Base-by-base conservation (phyloP, 805 yeast genomes). In the Myxozyma nipponensis region DNA sequence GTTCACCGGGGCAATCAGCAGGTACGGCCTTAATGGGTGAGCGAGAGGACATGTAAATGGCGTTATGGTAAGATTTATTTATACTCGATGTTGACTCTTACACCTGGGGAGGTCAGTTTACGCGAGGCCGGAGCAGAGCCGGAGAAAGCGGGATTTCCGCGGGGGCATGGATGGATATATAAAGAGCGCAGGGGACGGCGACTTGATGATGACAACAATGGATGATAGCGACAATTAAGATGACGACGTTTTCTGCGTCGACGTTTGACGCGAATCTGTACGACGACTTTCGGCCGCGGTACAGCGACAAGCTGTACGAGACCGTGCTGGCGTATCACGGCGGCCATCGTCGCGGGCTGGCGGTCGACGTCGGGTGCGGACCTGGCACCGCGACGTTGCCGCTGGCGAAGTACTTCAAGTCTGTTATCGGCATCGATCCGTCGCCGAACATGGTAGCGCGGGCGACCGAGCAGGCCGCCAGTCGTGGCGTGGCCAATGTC, bases 361-460 rank as follows among this genome's bases (percentile, higher is more conserved):
- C 81, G 2, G 63, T 86, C 10, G 96, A 88, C 67, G 68, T 83
- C 3, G 95, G 93, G 0, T 83, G 89, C 65, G 95, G 95, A 0
- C 78, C 93, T 0, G 95, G 95, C 0, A 80, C 80, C 54, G 91
- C 83, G 1, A 76, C 90, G 0, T 71, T 75, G 50, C 78, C 79
- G 38, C 62, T 83, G 34, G 58, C 74, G 2, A 56, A 66, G 1
- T 64, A 69, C 44, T 80, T 82, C 58, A 63, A 71, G n/a, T 56
- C 66, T 0, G 78, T 80, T 1, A 68, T 81, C 24, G 95, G 91
- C 1, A 69, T 81, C 1, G 95, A 86, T 63, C 69, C 77, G 2
- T 80, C 87, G 0, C 63, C 62, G 1, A 67, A 68, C 1, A 84
- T 84, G 91, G 69, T 83, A 13, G 63, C 65, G 1, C 63, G 68